Evolutionary conservation across 805 yeast species (phyloP), one percentile per base, ranked within the genome.

Genomic region (Lipomyces chichibuensis): DNA sequence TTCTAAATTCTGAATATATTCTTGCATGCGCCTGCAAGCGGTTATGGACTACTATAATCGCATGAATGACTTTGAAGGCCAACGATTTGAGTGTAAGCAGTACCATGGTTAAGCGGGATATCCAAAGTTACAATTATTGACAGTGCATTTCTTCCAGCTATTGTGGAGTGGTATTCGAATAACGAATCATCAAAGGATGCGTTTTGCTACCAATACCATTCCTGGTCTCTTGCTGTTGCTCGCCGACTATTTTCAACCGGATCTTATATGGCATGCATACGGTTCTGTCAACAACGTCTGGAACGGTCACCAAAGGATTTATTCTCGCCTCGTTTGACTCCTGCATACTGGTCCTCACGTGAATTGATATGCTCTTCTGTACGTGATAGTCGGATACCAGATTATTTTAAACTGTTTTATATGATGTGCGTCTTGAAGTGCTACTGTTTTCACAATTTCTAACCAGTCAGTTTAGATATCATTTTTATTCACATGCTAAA

Each of bases 1-100:
- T 17, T 7, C 49, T n/a, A 43, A 43, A 43, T 43, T n/a, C 49
- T 43, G 49, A n/a, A 17, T 17, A 17, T 17, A 7, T 4, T 17
- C 3, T 23, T 7, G 23, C 23, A 6, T 2, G 23, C 8, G 20
- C 20, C 49, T 17, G 49, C 9, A n/a, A n/a, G 49, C 20, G 23
- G 23, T 35, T 9, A 65, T 65, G 67, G 67, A 65, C 37, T 65
- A 37, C 57, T 52, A 33, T 56, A 65, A 65, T 27, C 57, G 67
- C 8, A 46, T 65, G 35, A 55, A 65, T 32, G n/a, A 35, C 25
- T 59, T 43, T 11, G 8, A 20, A 5, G 54, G 39, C 25, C 35
- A 20, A 32, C 27, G n/a, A 23, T 56, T 57, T 23, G 51, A 57
- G 35, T 60, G 65, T 62, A n/a, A 37, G 55, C 17, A n/a, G 32